Evolutionary conservation across 1,284 basidiomycete genomes (phyloP).

Genomic region (Puccinia hordei): DNA sequence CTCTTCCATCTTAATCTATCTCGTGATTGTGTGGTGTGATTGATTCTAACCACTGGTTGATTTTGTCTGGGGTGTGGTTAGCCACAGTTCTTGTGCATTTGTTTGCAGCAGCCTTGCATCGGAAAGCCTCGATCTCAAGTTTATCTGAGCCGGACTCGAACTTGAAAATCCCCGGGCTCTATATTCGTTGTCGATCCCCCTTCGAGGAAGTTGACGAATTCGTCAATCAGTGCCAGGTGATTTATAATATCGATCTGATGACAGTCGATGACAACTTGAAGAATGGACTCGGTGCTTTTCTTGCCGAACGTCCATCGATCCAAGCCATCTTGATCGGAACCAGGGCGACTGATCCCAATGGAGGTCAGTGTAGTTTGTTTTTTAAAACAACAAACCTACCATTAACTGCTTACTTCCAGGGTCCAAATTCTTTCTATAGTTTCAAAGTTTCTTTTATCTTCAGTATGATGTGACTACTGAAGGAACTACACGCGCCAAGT

Average conservation of each 20-base stretch:
- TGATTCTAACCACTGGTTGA: constrained; percentile 7
- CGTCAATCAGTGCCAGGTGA: constrained; percentile 68
- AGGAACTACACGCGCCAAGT: neutral
- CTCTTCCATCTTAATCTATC: neutral
- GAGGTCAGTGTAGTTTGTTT: constrained; percentile 64
- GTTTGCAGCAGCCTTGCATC: constrained; percentile 67
- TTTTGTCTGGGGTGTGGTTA: constrained; percentile 58
- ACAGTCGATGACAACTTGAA: constrained; percentile 80
- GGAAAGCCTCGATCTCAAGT: constrained; percentile 50
- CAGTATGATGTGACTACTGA: neutral
- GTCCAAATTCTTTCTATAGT: neutral
- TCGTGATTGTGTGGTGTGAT: no score
- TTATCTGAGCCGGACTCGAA: constrained; percentile 56
- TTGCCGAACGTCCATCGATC: constrained; percentile 62
- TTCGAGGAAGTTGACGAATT: constrained; percentile 83
- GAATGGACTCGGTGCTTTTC: constrained; percentile 74
- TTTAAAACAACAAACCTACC: no score
- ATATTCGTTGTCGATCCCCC: constrained; percentile 86
- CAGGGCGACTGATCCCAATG: constrained; percentile 83
- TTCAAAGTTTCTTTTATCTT: neutral
- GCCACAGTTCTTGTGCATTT: constrained; percentile 93
- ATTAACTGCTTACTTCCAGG: no score
- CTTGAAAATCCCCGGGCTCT: constrained; percentile 71
- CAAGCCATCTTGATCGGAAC: constrained; percentile 87
- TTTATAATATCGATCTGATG: constrained; percentile 80